phyloP scores from a whole-genome alignment of 345 rosid genomes.

The Ceriops decandra region DNA sequence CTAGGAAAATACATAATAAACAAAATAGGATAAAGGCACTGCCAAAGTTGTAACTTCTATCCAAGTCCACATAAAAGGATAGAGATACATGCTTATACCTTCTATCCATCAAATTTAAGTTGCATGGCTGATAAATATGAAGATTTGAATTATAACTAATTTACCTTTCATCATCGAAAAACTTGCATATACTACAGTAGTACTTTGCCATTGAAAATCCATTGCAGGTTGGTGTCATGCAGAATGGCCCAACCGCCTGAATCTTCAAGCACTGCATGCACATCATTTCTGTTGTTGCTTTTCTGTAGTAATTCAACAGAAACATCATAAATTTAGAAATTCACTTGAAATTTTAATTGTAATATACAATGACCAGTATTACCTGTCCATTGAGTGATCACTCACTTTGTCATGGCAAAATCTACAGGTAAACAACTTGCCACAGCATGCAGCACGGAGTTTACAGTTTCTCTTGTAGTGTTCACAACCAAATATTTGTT shows the following conservation, averaged over 20 bases:
- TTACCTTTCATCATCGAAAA: constrained; percentile 91
- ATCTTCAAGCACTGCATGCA: constrained; percentile 61
- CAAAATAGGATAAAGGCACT: too few species aligned
- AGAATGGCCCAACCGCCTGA: constrained; percentile 50
- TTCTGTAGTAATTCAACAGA: constrained; percentile 36
- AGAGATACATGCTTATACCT: background rate
- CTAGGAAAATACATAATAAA: too few species aligned
- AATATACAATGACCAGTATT: constrained; percentile 8
- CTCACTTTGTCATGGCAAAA: constrained; percentile 74
- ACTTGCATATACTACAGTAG: constrained; percentile 82
- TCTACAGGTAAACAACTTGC: constrained; percentile 58
- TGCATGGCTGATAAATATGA: background rate
- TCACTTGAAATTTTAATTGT: constrained; percentile 7
- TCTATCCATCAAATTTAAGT: background rate
- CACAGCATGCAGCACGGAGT: constrained; percentile 66
- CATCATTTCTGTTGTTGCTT: constrained; percentile 68
- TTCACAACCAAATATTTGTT: constrained; percentile 54
- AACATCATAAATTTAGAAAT: constrained; percentile 16
- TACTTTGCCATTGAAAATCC: constrained; percentile 57
- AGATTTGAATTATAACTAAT: background rate
- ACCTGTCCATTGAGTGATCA: constrained; percentile 72
- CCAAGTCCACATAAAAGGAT: background rate
- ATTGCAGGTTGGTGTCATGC: constrained; percentile 50
- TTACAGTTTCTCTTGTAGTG: constrained; percentile 72
- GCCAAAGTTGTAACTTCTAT: too few species aligned